Conservation (phyloP, 2,329 filamentous ascomycete species). For the Penicillium sp. region DNA sequence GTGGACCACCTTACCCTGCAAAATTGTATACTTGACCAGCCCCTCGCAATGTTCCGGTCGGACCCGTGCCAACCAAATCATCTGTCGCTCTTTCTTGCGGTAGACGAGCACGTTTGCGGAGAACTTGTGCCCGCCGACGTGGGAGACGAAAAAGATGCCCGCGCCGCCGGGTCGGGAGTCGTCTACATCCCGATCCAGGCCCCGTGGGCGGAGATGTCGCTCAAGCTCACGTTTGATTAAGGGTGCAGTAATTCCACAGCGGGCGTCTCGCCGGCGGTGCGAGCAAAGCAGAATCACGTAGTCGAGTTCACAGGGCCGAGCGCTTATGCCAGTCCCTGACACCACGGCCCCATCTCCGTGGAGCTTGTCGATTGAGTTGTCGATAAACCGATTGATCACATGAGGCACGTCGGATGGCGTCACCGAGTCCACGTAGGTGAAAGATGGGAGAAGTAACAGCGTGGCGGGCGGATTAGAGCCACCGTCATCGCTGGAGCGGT, state of each 20-base stretch:
- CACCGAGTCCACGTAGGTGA: conserved; percentile 74
- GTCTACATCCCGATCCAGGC: conserved; percentile 74
- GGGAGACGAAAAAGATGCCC: conserved; percentile 86
- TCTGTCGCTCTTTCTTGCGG: conserved; percentile 50
- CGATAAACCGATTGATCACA: conserved; percentile 66
- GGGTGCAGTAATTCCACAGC: conserved; percentile 85
- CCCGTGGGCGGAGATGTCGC: conserved; percentile 74
- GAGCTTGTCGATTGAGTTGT: no score
- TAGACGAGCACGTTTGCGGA: conserved; percentile 89
- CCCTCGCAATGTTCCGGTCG: conserved; percentile 84
- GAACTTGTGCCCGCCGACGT: conserved; percentile 93
- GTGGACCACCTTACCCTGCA: conserved; percentile 88
- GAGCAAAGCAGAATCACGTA: conserved; percentile 86
- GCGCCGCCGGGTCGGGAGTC: conserved; percentile 81
- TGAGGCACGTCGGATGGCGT: conserved; percentile 62
- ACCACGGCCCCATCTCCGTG: conserved; percentile 50
- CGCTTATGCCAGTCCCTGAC: conserved; percentile 35
- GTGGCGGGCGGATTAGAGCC: conserved; percentile 55
- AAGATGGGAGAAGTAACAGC: conserved; percentile 76
- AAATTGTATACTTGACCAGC: conserved; percentile 75
- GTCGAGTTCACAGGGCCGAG: conserved; percentile 69
- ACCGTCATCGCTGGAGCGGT: conserved; percentile 9
- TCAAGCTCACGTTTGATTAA: conserved; percentile 77
- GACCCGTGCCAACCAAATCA: conserved; percentile 86
- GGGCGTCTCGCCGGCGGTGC: conserved; percentile 81